phyloP scores from a whole-genome alignment of 129 eudicot species.

The carrot (Daucus carota) region DH1_v3.0 NC_030383.2:9176001-9176500 shows the following conservation, averaged over 20 bases:
- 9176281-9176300: constrained; percentile 31
- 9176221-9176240: neutral
- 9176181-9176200: constrained; percentile 75
- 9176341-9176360: constrained; percentile 76
- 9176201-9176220: neutral
- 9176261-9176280: too few species aligned
- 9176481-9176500: neutral
- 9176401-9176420: constrained; percentile 64
- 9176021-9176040: constrained; percentile 13
- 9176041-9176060: constrained; percentile 62
- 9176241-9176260: neutral
- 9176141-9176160: constrained; percentile 78
- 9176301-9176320: constrained; percentile 76
- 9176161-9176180: constrained; percentile 65
- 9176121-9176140: constrained; percentile 73
- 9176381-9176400: constrained; percentile 96
- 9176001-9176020: constrained; percentile 10
- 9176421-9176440: neutral
- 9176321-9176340: constrained; percentile 50
- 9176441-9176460: too few species aligned
- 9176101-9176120: constrained; percentile 56
- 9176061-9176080: constrained; percentile 66
- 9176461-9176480: neutral
- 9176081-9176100: constrained; percentile 63
- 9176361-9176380: constrained; percentile 92